A percentile compares a stretch with the other conserved stretches of the same genome.
phyloP scores from a whole-genome alignment of 495 filamentous ascomycete species.

The Podospora didyma region DNA sequence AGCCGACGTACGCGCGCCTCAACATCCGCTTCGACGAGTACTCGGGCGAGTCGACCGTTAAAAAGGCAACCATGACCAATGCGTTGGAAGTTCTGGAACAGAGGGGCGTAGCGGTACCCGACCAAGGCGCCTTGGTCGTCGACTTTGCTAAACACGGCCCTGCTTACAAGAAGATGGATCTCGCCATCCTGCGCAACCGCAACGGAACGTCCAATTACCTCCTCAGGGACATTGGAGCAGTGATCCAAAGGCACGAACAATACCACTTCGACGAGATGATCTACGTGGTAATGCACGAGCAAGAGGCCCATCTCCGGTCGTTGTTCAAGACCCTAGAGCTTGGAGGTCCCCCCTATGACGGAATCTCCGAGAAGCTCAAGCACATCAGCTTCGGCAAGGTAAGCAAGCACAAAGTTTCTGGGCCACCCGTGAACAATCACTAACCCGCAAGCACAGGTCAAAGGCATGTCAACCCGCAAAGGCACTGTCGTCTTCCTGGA shows the following conservation, averaged over 20 bases:
- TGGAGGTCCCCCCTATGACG: conserved; percentile 47
- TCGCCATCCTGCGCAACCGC: conserved; percentile 53
- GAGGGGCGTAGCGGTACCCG: conserved; percentile 69
- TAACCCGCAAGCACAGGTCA: conserved; percentile 33
- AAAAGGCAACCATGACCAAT: conserved; percentile 72
- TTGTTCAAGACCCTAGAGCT: conserved; percentile 62
- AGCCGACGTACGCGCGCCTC: conserved; percentile 41
- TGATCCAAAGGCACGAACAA: conserved; percentile 54
- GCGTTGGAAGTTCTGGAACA: conserved; percentile 62
- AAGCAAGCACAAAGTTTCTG: background rate
- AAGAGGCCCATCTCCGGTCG: conserved; percentile 59
- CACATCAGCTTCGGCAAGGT: conserved; percentile 57
- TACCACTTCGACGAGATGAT: conserved; percentile 67
- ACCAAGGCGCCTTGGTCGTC: conserved; percentile 83
- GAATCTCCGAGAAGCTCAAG: conserved; percentile 51
- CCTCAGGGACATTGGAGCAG: conserved; percentile 61
- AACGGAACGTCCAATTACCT: conserved; percentile 63
- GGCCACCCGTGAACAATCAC: background rate
- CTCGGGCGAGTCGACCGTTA: conserved; percentile 86
- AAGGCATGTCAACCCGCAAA: conserved; percentile 60
- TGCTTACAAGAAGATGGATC: conserved; percentile 53
- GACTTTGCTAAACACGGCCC: conserved; percentile 76
- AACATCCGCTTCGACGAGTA: conserved; percentile 96
- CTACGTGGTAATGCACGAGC: conserved; percentile 58
- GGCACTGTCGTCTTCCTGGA: conserved; percentile 54